phyloP scores from a whole-genome alignment of 805 yeast genomes.

The Zygoascus ofunaensis region DNA sequence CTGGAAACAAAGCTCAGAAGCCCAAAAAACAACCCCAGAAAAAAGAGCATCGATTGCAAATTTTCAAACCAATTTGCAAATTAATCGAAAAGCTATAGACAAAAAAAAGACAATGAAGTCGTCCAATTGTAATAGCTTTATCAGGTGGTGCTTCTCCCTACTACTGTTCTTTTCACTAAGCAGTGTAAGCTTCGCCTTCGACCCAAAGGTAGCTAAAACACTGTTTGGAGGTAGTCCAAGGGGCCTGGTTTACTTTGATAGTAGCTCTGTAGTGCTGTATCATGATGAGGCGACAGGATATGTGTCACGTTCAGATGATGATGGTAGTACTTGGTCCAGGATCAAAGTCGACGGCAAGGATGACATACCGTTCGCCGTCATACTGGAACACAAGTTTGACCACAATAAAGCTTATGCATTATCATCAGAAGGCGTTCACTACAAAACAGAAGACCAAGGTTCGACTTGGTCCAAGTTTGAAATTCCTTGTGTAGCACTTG shows the following conservation, averaged over 20 bases:
- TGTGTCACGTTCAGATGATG: constrained; percentile 39
- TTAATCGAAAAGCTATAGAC: no score
- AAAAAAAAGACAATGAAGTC: no score
- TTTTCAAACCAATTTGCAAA: no score
- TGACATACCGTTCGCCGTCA: constrained; percentile 14
- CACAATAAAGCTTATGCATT: constrained; percentile 33
- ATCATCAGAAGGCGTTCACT: constrained; percentile 29
- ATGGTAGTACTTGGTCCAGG: constrained; percentile 36
- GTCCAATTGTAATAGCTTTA: no score
- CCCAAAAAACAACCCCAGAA: no score
- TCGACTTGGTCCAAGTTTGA: constrained; percentile 33
- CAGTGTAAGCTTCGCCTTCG: no score
- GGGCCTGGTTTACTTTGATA: constrained; percentile 28
- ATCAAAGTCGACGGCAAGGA: constrained; percentile 31
- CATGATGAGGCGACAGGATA: constrained; percentile 17
- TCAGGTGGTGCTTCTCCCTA: no score
- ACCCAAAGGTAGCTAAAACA: constrained; percentile 10
- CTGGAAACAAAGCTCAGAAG: no score
- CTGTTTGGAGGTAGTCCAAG: constrained; percentile 12
- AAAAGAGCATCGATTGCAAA: no score
- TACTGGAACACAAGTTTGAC: constrained; percentile 34
- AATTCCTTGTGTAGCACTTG: constrained; percentile 22
- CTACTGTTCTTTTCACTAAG: no score
- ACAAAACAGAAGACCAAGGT: constrained; percentile 36
- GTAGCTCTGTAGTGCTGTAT: constrained; percentile 25